Evolutionary conservation across 257 asterid species (phyloP).

Genomic region (Lycium ferocissimum): DNA sequence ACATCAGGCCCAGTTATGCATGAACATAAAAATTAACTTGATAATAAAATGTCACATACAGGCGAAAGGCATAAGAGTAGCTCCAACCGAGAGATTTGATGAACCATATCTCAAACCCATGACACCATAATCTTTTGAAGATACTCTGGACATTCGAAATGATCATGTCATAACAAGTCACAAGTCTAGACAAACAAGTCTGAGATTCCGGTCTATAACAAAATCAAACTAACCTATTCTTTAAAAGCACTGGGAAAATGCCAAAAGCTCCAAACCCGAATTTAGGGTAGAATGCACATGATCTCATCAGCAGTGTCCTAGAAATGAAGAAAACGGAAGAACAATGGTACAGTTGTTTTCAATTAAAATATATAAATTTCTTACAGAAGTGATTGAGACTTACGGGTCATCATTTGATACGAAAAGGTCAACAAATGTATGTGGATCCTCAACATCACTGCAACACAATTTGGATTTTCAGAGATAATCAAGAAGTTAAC

Average conservation of each 20-base stretch:
- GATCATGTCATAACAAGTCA: slow-evolving; percentile 24
- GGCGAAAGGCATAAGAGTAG: slow-evolving; percentile 69
- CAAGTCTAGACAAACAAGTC: slow-evolving; percentile 30
- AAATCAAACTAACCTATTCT: slow-evolving; percentile 59
- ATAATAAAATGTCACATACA: slow-evolving; percentile 49
- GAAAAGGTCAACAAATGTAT: slow-evolving; percentile 75
- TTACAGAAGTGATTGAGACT: slow-evolving; percentile 43
- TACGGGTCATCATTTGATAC: slow-evolving; percentile 91
- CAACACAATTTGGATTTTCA: slow-evolving; percentile 36
- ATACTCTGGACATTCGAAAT: slow-evolving; percentile 58
- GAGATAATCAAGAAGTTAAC: not conserved
- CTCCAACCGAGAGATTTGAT: slow-evolving; percentile 82
- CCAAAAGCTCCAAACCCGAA: slow-evolving; percentile 89
- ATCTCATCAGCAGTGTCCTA: slow-evolving; percentile 74
- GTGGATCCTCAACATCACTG: slow-evolving; percentile 86
- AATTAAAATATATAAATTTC: slow-evolving; percentile 17
- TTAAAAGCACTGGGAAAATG: slow-evolving; percentile 71
- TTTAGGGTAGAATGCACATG: slow-evolving; percentile 82
- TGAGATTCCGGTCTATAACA: slow-evolving; percentile 1
- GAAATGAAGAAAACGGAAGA: slow-evolving; percentile 32
- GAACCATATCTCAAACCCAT: slow-evolving; percentile 98
- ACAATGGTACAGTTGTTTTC: slow-evolving; percentile 30
- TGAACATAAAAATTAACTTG: not conserved
- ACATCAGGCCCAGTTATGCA: not conserved
- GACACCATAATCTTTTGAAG: slow-evolving; percentile 74